Evolutionary conservation across 352 stramenopile genomes (phyloP).

Genomic region (Globisporangium sylvaticum): DNA sequence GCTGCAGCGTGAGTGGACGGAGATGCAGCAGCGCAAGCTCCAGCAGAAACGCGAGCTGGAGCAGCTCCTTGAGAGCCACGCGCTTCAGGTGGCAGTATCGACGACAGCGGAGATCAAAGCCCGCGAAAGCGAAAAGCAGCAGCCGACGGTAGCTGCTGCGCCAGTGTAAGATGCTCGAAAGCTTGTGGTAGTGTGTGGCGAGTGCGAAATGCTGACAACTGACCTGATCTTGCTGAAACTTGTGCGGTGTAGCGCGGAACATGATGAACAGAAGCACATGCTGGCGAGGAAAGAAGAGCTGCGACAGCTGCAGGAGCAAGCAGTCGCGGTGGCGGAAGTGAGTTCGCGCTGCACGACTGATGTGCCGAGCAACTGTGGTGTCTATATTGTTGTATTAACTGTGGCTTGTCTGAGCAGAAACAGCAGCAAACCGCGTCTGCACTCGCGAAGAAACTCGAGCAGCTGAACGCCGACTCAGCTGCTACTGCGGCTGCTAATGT

Average conservation of each 20-base stretch:
- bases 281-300: slow-evolving; percentile 34
- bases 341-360: background rate
- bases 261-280: background rate
- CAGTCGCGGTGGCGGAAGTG: slow-evolving; percentile 29
- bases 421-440: slow-evolving; percentile 3
- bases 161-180: background rate
- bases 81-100: background rate
- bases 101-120: background rate
- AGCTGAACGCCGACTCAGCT: background rate
- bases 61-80: slow-evolving; percentile 1
- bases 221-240: background rate
- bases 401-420: slow-evolving; percentile 11
- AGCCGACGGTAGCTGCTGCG: too few species aligned
- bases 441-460: slow-evolving; percentile 13
- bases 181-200: background rate
- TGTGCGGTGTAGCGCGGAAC: background rate
- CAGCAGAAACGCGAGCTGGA: slow-evolving; percentile 16
- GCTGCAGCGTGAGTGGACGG: slow-evolving; percentile 23
- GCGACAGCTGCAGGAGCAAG: slow-evolving; percentile 27
- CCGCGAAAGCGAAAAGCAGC: background rate
- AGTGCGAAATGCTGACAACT: background rate
- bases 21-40: slow-evolving; percentile 24
- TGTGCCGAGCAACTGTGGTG: background rate
- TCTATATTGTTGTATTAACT: background rate
- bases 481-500: too few species aligned